A percentile compares a stretch with the other conserved stretches of the same genome.
These are phyloP conservation scores for Colletotrichum liriopes DNA, from an alignment of 2,329 filamentous ascomycete species.

Conservation along the genomic window DNA sequence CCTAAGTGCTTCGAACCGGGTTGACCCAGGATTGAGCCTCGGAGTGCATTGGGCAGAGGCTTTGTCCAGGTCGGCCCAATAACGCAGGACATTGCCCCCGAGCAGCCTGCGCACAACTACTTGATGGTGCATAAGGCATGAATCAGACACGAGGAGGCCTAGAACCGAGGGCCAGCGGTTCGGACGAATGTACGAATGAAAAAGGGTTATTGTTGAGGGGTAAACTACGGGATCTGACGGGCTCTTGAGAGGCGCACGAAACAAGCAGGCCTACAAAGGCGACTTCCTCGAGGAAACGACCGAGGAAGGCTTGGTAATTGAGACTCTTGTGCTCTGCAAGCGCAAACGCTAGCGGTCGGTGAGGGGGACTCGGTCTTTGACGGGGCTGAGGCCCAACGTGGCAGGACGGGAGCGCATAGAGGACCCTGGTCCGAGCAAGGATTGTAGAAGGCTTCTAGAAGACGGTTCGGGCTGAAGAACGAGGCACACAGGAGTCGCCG, in stretches of 20 bases:
- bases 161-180: slow-evolving; percentile 32
- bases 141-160: slow-evolving; percentile 13
- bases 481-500: slow-evolving; percentile 23
- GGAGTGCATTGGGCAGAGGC: slow-evolving; percentile 3
- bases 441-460: slow-evolving; percentile 42
- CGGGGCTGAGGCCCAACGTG: slow-evolving; percentile 23
- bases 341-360: slow-evolving; percentile 9
- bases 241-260: slow-evolving; percentile 14
- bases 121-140: slow-evolving; percentile 35
- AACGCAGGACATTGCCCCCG: slow-evolving; percentile 7
- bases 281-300: neutral
- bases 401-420: slow-evolving; percentile 36
- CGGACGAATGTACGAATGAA: slow-evolving; percentile 32
- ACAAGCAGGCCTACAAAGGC: slow-evolving; percentile 19
- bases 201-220: neutral
- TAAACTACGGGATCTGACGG: neutral
- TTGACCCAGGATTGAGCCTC: slow-evolving; percentile 34
- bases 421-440: slow-evolving; percentile 37
- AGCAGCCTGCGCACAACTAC: slow-evolving; percentile 18
- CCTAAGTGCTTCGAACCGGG: slow-evolving; percentile 24
- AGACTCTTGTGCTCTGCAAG: neutral
- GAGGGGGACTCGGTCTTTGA: slow-evolving; percentile 6
- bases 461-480: slow-evolving; percentile 39
- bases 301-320: slow-evolving; percentile 14
- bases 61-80: slow-evolving; percentile 19